Conservation (phyloP, 1,284 basidiomycete species). For the Volvariella surrecta region DNA sequence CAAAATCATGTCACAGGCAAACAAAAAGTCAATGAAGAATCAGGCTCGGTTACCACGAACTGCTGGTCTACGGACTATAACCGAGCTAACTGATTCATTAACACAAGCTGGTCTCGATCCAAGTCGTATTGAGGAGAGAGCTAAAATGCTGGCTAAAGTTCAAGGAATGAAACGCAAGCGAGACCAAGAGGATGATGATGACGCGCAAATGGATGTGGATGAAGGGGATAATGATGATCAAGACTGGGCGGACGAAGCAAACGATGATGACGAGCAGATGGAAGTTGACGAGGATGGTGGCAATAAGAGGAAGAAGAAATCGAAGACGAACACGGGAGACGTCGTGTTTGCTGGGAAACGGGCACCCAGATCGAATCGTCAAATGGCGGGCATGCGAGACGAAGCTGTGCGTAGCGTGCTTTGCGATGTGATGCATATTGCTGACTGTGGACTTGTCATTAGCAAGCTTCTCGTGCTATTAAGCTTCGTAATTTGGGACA, state of each 20-base stretch:
- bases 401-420: conserved; percentile 40
- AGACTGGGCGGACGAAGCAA: conserved; percentile 46
- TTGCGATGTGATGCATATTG: conserved; percentile 7
- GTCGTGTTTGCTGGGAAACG: conserved; percentile 42
- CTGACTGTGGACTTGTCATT: conserved; percentile 10
- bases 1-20: conserved; percentile 72
- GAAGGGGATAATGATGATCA: conserved; percentile 20
- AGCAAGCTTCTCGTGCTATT: conserved; percentile 76
- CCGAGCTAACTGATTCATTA: conserved; percentile 77
- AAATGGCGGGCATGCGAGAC: conserved; percentile 74
- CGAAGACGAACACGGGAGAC: conserved; percentile 55
- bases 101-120: conserved; percentile 88
- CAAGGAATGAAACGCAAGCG: conserved; percentile 71
- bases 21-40: conserved; percentile 87
- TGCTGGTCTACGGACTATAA: conserved; percentile 78
- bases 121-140: conserved; percentile 81
- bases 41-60: conserved; percentile 81
- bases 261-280: conserved; percentile 45
- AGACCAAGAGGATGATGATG: conserved; percentile 41
- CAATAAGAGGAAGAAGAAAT: conserved; percentile 37
- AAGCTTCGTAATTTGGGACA: conserved; percentile 81
- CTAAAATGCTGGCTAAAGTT: conserved; percentile 74
- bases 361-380: conserved; percentile 63
- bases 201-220: conserved; percentile 20
- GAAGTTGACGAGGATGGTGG: conserved; percentile 59